Conservation (phyloP, 169 alveolate species). For the Babesia microti region DNA sequence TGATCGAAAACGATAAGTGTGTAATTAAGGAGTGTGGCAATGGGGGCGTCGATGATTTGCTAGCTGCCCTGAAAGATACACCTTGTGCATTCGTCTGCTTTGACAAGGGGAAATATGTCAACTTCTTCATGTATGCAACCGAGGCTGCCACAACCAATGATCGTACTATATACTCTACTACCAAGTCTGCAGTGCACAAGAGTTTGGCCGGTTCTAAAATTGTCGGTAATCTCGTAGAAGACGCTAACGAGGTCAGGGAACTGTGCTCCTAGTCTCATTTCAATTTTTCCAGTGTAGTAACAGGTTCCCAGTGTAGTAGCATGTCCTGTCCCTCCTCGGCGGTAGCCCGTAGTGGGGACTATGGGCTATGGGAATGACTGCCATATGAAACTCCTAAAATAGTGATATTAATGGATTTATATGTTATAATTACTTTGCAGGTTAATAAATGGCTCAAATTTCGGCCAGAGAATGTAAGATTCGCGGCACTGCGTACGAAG, state of each 20-base stretch:
- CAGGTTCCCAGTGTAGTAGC: too few species aligned
- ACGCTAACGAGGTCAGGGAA: constrained; percentile 34
- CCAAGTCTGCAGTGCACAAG: constrained; percentile 58
- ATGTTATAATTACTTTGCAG: too few species aligned
- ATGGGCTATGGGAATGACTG: too few species aligned
- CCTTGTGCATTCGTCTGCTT: constrained; percentile 64
- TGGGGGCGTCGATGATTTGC: constrained; percentile 45
- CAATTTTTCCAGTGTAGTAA: too few species aligned
- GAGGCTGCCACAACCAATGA: constrained; percentile 51
- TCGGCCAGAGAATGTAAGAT: too few species aligned
- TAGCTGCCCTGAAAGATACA: constrained; percentile 23
- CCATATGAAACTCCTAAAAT: too few species aligned
- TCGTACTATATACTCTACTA: constrained; percentile 62
- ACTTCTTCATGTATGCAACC: constrained; percentile 61
- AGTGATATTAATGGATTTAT: too few species aligned
- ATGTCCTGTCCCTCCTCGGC: too few species aligned
- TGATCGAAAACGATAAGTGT: constrained; percentile 33
- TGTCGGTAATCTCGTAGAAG: constrained; percentile 55
- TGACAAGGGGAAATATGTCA: constrained; percentile 57
- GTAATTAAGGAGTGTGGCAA: constrained; percentile 17
- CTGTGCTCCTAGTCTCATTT: too few species aligned
- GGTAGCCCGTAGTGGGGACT: too few species aligned
- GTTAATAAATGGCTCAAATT: too few species aligned
- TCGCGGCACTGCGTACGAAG: too few species aligned
- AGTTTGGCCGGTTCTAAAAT: constrained; percentile 53